phyloP scores from a whole-genome alignment of 306 rosid species.

The Prunus kanzakura region DNA sequence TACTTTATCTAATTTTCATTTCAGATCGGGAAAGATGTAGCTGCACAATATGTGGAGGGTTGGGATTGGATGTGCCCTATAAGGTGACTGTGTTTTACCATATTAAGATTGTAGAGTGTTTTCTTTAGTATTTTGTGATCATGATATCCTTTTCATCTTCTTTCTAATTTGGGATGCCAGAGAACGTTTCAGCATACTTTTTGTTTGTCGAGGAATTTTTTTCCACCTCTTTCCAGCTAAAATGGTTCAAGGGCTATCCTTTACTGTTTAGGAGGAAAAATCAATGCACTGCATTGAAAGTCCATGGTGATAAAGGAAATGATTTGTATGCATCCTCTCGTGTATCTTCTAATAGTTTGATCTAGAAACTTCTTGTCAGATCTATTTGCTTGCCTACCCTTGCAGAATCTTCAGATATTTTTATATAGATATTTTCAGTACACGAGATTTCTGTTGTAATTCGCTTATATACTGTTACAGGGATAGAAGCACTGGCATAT shows the following conservation, averaged over 20 bases:
- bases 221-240: neutral
- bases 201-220: neutral
- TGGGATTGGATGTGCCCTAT: conserved; percentile 99
- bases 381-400: too few relatives aligned
- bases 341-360: too few relatives aligned
- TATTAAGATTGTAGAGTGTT: conserved; percentile 9
- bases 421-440: neutral
- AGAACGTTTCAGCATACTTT: neutral
- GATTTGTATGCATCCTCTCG: too few relatives aligned
- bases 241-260: too few relatives aligned
- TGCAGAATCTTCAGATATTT: too few relatives aligned
- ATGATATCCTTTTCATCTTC: neutral
- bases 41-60: conserved; percentile 89
- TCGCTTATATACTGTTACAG: conserved; percentile 42
- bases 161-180: neutral
- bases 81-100: conserved; percentile 54
- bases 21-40: conserved; percentile 94
- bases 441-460: conserved; percentile 11
- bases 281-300: too few relatives aligned
- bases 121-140: neutral
- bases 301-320: too few relatives aligned
- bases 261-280: too few relatives aligned
- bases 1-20: neutral
- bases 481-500: conserved; percentile 97
- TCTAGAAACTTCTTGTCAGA: too few relatives aligned